These are phyloP conservation scores for Achaetomium macrosporum DNA, from an alignment of 2,329 filamentous ascomycete species.

Conservation along the genomic window DNA sequence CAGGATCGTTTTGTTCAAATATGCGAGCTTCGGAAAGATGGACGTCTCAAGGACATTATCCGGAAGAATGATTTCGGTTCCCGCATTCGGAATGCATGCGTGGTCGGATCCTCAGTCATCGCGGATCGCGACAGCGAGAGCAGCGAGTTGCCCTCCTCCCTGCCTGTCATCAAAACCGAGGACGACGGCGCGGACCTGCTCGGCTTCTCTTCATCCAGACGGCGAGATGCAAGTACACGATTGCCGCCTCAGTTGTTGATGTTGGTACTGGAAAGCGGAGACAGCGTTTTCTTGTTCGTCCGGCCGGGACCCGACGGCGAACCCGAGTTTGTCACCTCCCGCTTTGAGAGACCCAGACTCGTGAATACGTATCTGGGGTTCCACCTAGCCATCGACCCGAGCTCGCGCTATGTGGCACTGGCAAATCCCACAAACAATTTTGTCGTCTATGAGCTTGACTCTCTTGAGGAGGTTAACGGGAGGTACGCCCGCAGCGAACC, in stretches of 20 bases:
- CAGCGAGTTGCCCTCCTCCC: constrained; percentile 15
- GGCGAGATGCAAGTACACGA: constrained; percentile 4
- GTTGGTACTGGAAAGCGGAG: constrained; percentile 66
- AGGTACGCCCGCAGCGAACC: constrained; percentile 42
- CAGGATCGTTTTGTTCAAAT: constrained; percentile 76
- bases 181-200: constrained; percentile 28
- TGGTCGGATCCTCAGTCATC: constrained; percentile 54
- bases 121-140: constrained; percentile 30
- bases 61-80: constrained; percentile 72
- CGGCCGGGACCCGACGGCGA: constrained; percentile 38
- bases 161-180: constrained; percentile 33
- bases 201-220: constrained; percentile 13
- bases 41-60: constrained; percentile 68
- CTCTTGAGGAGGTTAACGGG: constrained; percentile 44
- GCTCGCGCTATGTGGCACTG: constrained; percentile 62
- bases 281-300: constrained; percentile 73
- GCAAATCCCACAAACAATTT: constrained; percentile 66
- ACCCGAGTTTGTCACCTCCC: constrained; percentile 56
- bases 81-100: constrained; percentile 70
- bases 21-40: constrained; percentile 63
- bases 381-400: constrained; percentile 71
- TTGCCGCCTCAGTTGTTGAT: constrained; percentile 77
- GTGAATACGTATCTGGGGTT: constrained; percentile 55
- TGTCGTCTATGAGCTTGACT: constrained; percentile 63
- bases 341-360: constrained; percentile 52